Evolutionary conservation across 202 grass and related monocot genomes (phyloP), one percentile per base, ranked within the genome.

Genomic region (Zoysia matrella): DNA sequence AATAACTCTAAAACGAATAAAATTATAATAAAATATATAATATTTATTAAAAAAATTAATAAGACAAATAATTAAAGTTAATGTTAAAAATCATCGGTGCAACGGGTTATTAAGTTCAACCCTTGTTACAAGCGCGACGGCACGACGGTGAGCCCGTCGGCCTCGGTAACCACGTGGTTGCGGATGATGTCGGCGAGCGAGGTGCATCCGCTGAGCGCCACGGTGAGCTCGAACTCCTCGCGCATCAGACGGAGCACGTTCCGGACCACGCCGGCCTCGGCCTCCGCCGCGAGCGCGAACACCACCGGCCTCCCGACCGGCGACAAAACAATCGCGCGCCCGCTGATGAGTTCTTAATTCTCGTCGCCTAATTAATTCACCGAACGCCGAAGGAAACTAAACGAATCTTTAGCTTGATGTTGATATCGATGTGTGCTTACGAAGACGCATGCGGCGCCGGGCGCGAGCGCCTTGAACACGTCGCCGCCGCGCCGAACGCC

Each of bases 381-480:
- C 30, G 30, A 36, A 36, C 30, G 30, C 30, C 0, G 30, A 36
- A 36, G 30, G 30, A 36, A 36, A 36, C 1, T 36, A 36, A 36
- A 36, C 30, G 30, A 36, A 36, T 36, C 30, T 36, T 36, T 36
- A 36, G 30, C 30, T 36, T 36, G 30, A 36, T 36, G 30, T 36
- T 36, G 30, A 1, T 36, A 36, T 36, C 30, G 30, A 36, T 36
- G 30, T 36, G 30, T 36, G 22, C 94, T 88, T 86, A 97, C 91
- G 88, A 97, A 97, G 75, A 97, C 73, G 3, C 94, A 89, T 56
- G 94, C 75, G 47, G 94, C 94, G 14, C 94, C 94, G 51, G 93
- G 84, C 44, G 94, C 94, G 72, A 97, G 89, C 52, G 94, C 94
- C 91, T 97, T 97, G 79, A 97, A 97, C 11, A 97, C 94, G 65